Percentiles rank a stretch among this genome's conserved stretches.
phyloP scores from a whole-genome alignment of 192 early-diverging fungal genomes.

The Podila epigama region DNA sequence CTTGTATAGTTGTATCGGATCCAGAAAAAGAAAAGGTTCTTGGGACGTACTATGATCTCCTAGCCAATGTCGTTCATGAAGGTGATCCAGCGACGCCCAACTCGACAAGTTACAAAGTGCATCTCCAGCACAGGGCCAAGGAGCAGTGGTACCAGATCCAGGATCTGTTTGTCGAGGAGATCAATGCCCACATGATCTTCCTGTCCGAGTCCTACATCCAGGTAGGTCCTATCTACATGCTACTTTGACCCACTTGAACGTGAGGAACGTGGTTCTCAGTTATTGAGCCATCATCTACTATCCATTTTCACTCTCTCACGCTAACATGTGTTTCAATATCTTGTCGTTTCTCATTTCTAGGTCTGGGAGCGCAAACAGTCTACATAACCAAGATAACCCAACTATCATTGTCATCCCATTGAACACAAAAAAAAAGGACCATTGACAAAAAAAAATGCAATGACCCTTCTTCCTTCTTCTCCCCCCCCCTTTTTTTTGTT shows the following conservation, averaged over 20 bases:
- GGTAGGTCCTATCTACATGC: slow-evolving; percentile 48
- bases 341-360: background rate
- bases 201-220: slow-evolving; percentile 92
- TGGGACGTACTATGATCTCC: slow-evolving; percentile 77
- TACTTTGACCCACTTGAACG: too few species aligned
- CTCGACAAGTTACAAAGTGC: slow-evolving; percentile 80
- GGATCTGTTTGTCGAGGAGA: slow-evolving; percentile 91
- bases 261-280: too few species aligned
- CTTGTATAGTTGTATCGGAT: slow-evolving; percentile 51
- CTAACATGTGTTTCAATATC: background rate
- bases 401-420: too few species aligned
- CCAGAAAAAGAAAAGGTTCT: slow-evolving; percentile 50
- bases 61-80: slow-evolving; percentile 93
- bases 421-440: too few species aligned
- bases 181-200: slow-evolving; percentile 94
- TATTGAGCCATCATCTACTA: too few species aligned
- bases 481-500: background rate
- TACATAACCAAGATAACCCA: background rate
- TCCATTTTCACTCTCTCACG: background rate
- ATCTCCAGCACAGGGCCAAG: slow-evolving; percentile 75
- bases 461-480: background rate
- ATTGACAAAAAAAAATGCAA: too few species aligned
- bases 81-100: slow-evolving; percentile 73
- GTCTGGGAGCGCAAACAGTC: slow-evolving; percentile 36
- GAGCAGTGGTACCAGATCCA: slow-evolving; percentile 97